Conservation (phyloP, 176 grass and related monocot genomes). For the Triticum urartu region DNA sequence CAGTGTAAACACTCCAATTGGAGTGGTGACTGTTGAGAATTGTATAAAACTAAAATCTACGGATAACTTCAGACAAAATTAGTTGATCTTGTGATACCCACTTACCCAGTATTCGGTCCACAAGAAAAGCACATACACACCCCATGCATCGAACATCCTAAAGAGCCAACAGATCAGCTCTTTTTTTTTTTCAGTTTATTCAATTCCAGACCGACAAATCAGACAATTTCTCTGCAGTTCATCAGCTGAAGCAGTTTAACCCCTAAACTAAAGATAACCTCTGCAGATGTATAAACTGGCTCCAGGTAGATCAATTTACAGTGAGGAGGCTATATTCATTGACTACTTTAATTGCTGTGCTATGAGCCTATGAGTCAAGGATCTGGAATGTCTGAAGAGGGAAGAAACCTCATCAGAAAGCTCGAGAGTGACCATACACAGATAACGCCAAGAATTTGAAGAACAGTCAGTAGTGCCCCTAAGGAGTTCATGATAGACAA, state of each 20-base stretch:
- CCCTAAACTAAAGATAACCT: constrained; percentile 28
- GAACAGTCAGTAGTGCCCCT: constrained; percentile 71
- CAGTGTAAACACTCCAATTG: not conserved
- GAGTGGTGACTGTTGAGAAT: not conserved
- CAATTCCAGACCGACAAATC: not conserved
- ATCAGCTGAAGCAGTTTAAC: not conserved
- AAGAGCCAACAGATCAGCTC: not conserved
- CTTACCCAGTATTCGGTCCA: constrained; percentile 16
- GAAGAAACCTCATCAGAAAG: constrained; percentile 97
- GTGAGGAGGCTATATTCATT: not conserved
- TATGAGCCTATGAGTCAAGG: constrained; percentile 31
- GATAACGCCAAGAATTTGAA: constrained; percentile 90
- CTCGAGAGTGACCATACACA: constrained; percentile 96
- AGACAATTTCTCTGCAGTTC: not conserved
- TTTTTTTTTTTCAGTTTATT: constrained; percentile 42
- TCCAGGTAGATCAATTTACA: constrained; percentile 41
- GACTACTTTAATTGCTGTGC: constrained; percentile 5
- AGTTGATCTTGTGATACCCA: not conserved
- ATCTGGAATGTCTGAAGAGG: constrained; percentile 60
- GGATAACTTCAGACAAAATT: constrained; percentile 13
- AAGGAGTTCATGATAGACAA: constrained; percentile 91
- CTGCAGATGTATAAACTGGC: constrained; percentile 27
- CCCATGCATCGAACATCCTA: not conserved
- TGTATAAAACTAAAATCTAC: not conserved
- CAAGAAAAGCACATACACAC: not conserved